Conservation (phyloP, 177 flowering plant species). For the Viscum album region DNA sequence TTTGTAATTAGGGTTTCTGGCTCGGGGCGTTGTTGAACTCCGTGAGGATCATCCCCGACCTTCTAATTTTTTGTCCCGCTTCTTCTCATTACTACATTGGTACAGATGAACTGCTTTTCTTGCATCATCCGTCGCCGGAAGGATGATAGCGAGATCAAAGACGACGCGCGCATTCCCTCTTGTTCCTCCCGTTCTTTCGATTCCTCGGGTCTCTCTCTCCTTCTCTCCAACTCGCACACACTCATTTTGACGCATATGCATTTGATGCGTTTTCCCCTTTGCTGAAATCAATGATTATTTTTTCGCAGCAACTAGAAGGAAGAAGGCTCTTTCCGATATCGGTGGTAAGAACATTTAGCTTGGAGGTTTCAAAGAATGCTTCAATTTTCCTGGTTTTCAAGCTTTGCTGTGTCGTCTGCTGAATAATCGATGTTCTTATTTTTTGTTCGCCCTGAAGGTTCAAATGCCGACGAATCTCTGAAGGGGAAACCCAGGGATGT, state of each 20-base stretch:
- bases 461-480: constrained; percentile 10
- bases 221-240: not conserved
- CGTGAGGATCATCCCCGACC: no score
- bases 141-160: not conserved
- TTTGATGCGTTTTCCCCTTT: not conserved
- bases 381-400: not conserved
- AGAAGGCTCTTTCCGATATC: not conserved
- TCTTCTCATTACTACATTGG: no score
- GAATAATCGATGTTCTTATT: not conserved
- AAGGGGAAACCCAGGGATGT: constrained; percentile 13
- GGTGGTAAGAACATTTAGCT: not conserved
- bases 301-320: not conserved
- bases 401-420: not conserved
- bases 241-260: not conserved
- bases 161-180: not conserved
- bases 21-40: no score
- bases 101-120: not conserved
- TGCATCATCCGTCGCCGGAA: not conserved
- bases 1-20: no score
- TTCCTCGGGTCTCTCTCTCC: not conserved
- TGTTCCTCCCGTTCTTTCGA: not conserved
- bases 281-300: no score
- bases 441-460: not conserved
- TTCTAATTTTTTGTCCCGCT: no score
- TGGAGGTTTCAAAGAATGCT: not conserved